Percentiles rank a stretch among this genome's conserved stretches.
Conservation (phyloP, 768 basidiomycete genomes). For the Dictyophora rubrovolvata region DNA sequence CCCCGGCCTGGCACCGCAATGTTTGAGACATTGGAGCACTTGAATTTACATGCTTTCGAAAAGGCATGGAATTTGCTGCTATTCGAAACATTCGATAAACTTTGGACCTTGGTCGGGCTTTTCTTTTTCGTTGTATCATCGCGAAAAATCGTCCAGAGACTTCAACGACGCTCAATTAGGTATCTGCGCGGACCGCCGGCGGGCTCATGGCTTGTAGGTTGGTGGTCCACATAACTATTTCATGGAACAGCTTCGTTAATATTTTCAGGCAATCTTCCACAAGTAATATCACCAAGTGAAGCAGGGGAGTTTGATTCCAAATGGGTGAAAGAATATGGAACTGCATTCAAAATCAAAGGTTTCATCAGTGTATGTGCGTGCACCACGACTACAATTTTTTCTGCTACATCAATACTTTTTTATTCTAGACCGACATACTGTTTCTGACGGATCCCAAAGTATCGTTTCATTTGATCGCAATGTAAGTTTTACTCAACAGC, state of each 20-base stretch:
- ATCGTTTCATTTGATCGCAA: not conserved
- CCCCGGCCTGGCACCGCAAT: too few relatives aligned
- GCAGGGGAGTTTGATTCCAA: conserved; percentile 20
- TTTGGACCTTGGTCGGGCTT: not conserved
- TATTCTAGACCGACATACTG: not conserved
- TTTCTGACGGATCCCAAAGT: not conserved
- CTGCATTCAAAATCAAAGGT: conserved; percentile 15
- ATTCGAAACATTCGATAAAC: too few relatives aligned
- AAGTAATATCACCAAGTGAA: conserved; percentile 19
- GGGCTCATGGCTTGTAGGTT: conserved; percentile 4
- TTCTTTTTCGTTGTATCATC: not conserved
- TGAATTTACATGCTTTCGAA: too few relatives aligned
- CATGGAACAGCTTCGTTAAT: not conserved
- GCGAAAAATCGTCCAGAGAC: not conserved
- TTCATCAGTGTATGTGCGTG: not conserved
- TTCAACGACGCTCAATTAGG: not conserved
- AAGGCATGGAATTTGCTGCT: too few relatives aligned
- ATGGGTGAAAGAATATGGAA: conserved; percentile 23
- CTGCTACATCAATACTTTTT: not conserved
- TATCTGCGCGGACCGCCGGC: not conserved
- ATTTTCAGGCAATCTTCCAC: conserved; percentile 19
- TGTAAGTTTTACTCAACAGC: not conserved
- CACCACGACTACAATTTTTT: not conserved
- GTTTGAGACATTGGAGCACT: too few relatives aligned
- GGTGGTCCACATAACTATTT: not conserved